Conservation (phyloP, 345 rosid genomes). For the Cardiospermum halicacabum region DNA sequence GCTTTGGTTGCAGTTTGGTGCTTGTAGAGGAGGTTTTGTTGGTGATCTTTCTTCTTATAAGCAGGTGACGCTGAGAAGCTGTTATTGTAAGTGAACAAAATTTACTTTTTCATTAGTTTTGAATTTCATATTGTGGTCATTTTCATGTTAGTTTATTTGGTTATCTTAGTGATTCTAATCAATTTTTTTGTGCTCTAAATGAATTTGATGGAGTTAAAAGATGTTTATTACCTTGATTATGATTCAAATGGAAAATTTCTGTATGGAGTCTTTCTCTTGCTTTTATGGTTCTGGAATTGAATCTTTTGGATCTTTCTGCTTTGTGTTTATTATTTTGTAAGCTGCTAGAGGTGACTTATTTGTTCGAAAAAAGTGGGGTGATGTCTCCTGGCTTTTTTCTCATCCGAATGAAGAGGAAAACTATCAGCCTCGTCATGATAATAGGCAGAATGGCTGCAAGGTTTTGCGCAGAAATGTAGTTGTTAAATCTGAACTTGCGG, state of each 20-base stretch:
- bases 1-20: slow-evolving; percentile 33
- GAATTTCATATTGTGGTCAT: neutral
- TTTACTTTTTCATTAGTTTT: too few species aligned
- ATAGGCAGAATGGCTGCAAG: slow-evolving; percentile 23
- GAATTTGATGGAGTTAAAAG: neutral
- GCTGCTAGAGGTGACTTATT: slow-evolving; percentile 30
- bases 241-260: neutral
- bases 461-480: slow-evolving; percentile 27
- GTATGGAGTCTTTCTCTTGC: neutral
- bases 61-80: slow-evolving; percentile 21
- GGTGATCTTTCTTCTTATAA: slow-evolving; percentile 24
- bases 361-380: slow-evolving; percentile 26
- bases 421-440: slow-evolving; percentile 18
- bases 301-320: slow-evolving; percentile 7
- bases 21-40: slow-evolving; percentile 21
- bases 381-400: slow-evolving; percentile 20
- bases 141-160: too few species aligned
- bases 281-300: neutral
- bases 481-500: slow-evolving; percentile 62
- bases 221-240: neutral
- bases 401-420: slow-evolving; percentile 24
- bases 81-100: slow-evolving; percentile 29
- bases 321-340: slow-evolving; percentile 21
- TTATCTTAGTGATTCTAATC: neutral
- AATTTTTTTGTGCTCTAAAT: neutral